Conservation (phyloP, 225 moss, liverwort and hornwort genomes). For the Lunularia cruciata region DNA sequence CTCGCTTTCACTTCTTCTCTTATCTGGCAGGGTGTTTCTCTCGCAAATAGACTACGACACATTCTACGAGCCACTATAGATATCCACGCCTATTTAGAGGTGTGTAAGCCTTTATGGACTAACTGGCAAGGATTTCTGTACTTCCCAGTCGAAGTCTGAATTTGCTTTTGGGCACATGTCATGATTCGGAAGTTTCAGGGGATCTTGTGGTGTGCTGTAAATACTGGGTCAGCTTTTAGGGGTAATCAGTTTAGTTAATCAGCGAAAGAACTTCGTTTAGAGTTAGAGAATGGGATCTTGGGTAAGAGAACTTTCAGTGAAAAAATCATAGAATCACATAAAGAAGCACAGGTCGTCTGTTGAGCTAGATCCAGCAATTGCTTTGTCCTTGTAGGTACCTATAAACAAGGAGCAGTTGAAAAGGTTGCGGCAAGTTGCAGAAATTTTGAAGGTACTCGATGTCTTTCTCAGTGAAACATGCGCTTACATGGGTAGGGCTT, state of each 20-base stretch:
- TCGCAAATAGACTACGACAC: slow-evolving; percentile 71
- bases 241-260: too few relatives aligned
- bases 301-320: not conserved
- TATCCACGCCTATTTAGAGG: slow-evolving; percentile 85
- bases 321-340: not conserved
- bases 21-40: slow-evolving; percentile 61
- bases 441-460: slow-evolving; percentile 76
- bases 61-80: slow-evolving; percentile 74
- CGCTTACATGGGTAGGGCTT: too few relatives aligned
- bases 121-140: too few relatives aligned
- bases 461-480: too few relatives aligned
- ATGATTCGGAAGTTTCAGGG: too few relatives aligned
- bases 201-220: too few relatives aligned
- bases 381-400: slow-evolving; percentile 59
- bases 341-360: not conserved
- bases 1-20: not conserved
- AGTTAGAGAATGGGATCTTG: too few relatives aligned
- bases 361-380: not conserved
- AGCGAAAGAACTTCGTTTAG: too few relatives aligned
- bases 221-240: too few relatives aligned
- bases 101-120: slow-evolving; percentile 24
- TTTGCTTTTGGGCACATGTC: too few relatives aligned
- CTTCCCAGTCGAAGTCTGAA: too few relatives aligned
- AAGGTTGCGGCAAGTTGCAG: slow-evolving; percentile 74
- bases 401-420: slow-evolving; percentile 86